Conservation (phyloP, 2,329 filamentous ascomycete species). For the Cyphellophora europaea region DNA sequence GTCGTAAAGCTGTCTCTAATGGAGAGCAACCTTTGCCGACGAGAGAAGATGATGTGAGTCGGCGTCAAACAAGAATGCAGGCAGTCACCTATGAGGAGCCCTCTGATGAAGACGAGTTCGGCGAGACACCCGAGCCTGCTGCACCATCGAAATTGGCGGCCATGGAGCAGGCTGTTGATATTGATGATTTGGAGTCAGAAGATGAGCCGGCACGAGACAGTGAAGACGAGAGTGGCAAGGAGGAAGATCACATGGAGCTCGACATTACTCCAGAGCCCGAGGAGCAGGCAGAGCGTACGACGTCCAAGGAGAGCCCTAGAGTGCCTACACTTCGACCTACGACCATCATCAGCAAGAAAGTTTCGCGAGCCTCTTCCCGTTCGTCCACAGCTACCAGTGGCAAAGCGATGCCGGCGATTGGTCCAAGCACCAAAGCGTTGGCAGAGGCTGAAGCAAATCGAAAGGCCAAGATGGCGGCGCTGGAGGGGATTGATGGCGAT, state of each 20-base stretch:
- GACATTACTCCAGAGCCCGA: neutral
- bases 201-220: neutral
- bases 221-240: conserved; percentile 1
- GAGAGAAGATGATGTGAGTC: conserved; percentile 10
- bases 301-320: neutral
- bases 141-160: conserved; percentile 2
- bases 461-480: conserved; percentile 24
- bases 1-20: conserved; percentile 11
- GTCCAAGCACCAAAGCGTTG: conserved; percentile 3
- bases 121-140: conserved; percentile 6
- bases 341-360: neutral
- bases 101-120: conserved; percentile 17
- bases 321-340: neutral
- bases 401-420: neutral
- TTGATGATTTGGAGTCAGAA: conserved; percentile 6
- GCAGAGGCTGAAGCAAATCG: conserved; percentile 22
- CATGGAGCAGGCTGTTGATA: conserved; percentile 7
- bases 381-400: neutral
- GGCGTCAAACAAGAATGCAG: conserved; percentile 15
- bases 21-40: conserved; percentile 10
- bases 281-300: neutral
- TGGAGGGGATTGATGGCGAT: conserved; percentile 22
- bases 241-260: neutral
- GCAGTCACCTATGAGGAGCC: conserved; percentile 16
- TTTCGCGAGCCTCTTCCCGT: neutral